Evolutionary conservation across 257 asterid species (phyloP).

Genomic region (Cinchona pubescens): DNA sequence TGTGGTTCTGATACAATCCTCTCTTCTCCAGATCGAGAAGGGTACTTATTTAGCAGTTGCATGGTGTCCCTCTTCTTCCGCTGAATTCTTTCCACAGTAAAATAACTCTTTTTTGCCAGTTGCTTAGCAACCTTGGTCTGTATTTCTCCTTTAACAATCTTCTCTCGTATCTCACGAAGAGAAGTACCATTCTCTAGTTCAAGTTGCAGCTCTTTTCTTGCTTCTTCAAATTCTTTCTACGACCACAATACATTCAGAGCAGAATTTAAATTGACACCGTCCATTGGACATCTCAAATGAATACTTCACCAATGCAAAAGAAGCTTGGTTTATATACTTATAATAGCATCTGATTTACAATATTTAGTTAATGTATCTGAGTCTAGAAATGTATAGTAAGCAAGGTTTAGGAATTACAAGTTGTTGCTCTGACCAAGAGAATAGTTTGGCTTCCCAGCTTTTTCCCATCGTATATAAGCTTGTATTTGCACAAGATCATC

Average conservation of each 20-base stretch:
- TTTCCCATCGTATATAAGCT: conserved; percentile 82
- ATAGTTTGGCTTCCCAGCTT: conserved; percentile 82
- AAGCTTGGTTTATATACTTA: background rate
- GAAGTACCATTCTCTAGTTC: conserved; percentile 73
- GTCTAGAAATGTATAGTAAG: conserved; percentile 4
- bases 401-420: conserved; percentile 49
- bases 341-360: background rate
- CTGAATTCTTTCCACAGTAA: conserved; percentile 53
- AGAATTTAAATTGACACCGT: background rate
- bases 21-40: conserved; percentile 39
- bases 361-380: background rate
- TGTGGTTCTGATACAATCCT: conserved; percentile 40
- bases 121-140: conserved; percentile 61
- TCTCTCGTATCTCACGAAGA: conserved; percentile 54
- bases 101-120: conserved; percentile 32
- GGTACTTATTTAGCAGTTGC: conserved; percentile 57
- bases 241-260: conserved; percentile 10
- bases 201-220: conserved; percentile 73
- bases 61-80: conserved; percentile 76
- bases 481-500: conserved; percentile 77
- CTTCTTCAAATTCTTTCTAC: conserved; percentile 90
- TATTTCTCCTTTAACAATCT: conserved; percentile 62
- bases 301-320: too few species aligned
- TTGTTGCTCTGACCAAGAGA: conserved; percentile 73
- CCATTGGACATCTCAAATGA: conserved; percentile 6